Conservation (phyloP, 495 filamentous ascomycete species). For the Annulohypoxylon moriforme region DNA sequence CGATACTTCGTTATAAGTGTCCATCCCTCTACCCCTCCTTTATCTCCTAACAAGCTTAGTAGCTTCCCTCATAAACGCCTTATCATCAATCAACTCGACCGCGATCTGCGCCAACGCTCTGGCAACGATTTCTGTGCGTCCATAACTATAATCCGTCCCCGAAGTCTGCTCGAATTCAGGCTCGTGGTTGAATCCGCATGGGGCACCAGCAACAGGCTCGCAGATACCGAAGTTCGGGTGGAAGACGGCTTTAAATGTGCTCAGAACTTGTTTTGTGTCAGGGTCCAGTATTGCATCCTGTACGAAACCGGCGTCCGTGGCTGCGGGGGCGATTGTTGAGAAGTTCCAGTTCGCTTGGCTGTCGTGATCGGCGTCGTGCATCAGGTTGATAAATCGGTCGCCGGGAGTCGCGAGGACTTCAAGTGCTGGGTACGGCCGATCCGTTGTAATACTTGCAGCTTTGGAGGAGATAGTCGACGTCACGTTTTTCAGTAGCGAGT, state of each 20-base stretch:
- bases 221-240: conserved; percentile 64
- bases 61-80: conserved; percentile 23
- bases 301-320: conserved; percentile 42
- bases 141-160: conserved; percentile 60
- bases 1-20: too few relatives aligned
- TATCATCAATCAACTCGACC: conserved; percentile 54
- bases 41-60: conserved; percentile 23
- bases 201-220: conserved; percentile 30
- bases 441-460: conserved; percentile 22
- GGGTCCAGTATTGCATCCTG: conserved; percentile 55
- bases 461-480: conserved; percentile 14
- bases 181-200: conserved; percentile 59
- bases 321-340: conserved; percentile 42
- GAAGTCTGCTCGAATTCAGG: conserved; percentile 63
- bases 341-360: conserved; percentile 56
- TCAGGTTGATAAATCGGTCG: conserved; percentile 30
- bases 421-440: conserved; percentile 41
- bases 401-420: conserved; percentile 35
- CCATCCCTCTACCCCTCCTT: too few relatives aligned
- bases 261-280: conserved; percentile 46
- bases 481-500: conserved; percentile 28
- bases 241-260: conserved; percentile 62
- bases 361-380: conserved; percentile 56
- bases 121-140: conserved; percentile 57
- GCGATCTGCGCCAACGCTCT: conserved; percentile 60